phyloP scores from a whole-genome alignment of 1,284 basidiomycete species.

The Trichosporon ovoides region DNA sequence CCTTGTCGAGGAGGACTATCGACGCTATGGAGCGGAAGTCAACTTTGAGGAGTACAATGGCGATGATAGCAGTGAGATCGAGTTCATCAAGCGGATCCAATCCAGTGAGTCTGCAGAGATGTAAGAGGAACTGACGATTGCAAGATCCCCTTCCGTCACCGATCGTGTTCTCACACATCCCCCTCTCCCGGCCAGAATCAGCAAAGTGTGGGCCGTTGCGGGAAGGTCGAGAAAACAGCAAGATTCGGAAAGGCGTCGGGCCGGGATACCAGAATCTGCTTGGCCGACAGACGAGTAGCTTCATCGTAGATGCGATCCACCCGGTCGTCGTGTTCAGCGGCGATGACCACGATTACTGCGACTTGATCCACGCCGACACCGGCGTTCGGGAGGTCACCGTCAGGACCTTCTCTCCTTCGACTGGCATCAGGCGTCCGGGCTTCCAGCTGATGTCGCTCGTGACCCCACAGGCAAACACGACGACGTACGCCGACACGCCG shows the following conservation, averaged over 20 bases:
- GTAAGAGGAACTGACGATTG: conserved; percentile 3
- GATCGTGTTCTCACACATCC: conserved; percentile 75
- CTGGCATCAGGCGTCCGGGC: conserved; percentile 69
- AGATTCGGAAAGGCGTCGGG: conserved; percentile 66
- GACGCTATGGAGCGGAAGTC: conserved; percentile 56
- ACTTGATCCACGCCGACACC: conserved; percentile 56
- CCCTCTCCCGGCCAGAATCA: conserved; percentile 64
- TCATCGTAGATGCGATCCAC: conserved; percentile 61
- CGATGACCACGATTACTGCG: conserved; percentile 85
- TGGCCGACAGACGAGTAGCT: conserved; percentile 64
- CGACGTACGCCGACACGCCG: conserved; percentile 53
- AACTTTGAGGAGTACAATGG: conserved; percentile 59
- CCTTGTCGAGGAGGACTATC: conserved; percentile 69
- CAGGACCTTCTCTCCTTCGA: conserved; percentile 75
- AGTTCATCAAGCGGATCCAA: conserved; percentile 63
- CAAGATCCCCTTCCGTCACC: conserved; percentile 47
- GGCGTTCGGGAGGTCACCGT: conserved; percentile 66
- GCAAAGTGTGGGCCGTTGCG: conserved; percentile 68
- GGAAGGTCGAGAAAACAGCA: conserved; percentile 55
- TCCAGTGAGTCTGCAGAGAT: conserved; percentile 48
- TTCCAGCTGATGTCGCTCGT: conserved; percentile 76
- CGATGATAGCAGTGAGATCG: conserved; percentile 58
- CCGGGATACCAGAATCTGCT: conserved; percentile 75
- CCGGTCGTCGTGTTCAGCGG: conserved; percentile 66
- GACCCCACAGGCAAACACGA: conserved; percentile 48